Evolutionary conservation across 1,284 basidiomycete species (phyloP).

Genomic region (Boletus mariae): DNA sequence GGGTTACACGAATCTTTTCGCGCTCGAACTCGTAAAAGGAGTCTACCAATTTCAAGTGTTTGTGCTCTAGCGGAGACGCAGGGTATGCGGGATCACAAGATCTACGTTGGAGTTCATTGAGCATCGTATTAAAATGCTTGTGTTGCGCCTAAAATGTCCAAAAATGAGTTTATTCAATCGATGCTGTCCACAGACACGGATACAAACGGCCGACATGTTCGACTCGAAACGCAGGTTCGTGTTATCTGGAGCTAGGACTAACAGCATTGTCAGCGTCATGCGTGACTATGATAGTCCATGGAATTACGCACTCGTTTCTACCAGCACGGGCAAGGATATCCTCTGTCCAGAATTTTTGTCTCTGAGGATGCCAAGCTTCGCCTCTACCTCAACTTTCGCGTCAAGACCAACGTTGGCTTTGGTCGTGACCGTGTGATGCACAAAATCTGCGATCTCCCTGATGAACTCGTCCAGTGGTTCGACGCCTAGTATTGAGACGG

Average conservation of each 20-base stretch:
- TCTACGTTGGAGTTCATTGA: conserved; percentile 71
- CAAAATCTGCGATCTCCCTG: conserved; percentile 86
- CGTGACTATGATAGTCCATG: not conserved
- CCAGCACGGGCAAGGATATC: conserved; percentile 70
- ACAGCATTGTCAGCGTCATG: conserved; percentile 5
- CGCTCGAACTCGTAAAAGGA: conserved; percentile 66
- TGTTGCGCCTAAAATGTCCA: conserved; percentile 66
- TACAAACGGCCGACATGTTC: conserved; percentile 83
- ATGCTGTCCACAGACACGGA: conserved; percentile 10
- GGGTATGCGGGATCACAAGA: conserved; percentile 44
- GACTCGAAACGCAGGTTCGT: conserved; percentile 79
- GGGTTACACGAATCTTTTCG: conserved; percentile 81
- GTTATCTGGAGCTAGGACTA: conserved; percentile 51
- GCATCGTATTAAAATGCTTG: conserved; percentile 77
- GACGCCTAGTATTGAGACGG: conserved; percentile 86
- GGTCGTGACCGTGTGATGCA: conserved; percentile 65
- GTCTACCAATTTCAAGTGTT: conserved; percentile 79
- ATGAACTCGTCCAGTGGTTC: conserved; percentile 96
- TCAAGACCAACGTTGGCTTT: conserved; percentile 45
- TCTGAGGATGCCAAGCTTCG: conserved; percentile 84
- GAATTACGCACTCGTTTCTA: conserved; percentile 78
- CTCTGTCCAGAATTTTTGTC: conserved; percentile 58
- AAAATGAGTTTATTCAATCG: conserved; percentile 6
- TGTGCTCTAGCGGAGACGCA: conserved; percentile 66
- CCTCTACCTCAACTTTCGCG: conserved; percentile 79